Conservation (phyloP, 2,329 filamentous ascomycete genomes). For the Trichoderma aggressivum region DNA sequence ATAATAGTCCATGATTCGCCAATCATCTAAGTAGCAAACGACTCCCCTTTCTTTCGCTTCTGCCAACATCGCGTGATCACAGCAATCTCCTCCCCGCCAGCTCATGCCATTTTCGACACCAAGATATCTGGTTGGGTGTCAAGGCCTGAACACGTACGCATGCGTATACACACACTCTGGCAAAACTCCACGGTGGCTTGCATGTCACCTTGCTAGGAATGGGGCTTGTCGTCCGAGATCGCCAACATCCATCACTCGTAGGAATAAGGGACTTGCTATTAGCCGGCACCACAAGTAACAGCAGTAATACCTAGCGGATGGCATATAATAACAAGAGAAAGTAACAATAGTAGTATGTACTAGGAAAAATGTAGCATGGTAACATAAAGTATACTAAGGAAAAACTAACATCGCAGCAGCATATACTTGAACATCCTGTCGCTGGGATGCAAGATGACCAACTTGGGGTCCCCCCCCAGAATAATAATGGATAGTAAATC, state of each 20-base stretch:
- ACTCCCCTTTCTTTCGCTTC: neutral
- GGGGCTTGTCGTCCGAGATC: neutral
- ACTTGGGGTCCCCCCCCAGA: neutral
- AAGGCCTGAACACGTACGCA: neutral
- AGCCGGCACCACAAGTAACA: neutral
- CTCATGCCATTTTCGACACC: constrained; percentile 7
- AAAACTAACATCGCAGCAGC: neutral
- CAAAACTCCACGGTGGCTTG: neutral
- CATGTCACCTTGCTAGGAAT: neutral
- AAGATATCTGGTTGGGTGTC: neutral
- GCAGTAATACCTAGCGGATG: neutral
- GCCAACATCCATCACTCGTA: neutral
- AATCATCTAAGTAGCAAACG: neutral
- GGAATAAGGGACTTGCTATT: neutral
- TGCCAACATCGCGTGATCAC: constrained; percentile 11
- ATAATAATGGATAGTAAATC: neutral
- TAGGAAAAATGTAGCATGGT: neutral
- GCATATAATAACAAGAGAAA: neutral
- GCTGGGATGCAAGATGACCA: neutral
- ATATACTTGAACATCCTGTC: neutral
- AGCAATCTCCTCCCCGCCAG: neutral
- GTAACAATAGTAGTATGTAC: neutral
- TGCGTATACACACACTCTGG: neutral
- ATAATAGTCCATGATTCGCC: neutral
- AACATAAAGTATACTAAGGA: neutral